A percentile compares a stretch with the other conserved stretches of the same genome.
Conservation (phyloP, 164 flowering plant species). For the Magnolia kwangsiensis region DNA sequence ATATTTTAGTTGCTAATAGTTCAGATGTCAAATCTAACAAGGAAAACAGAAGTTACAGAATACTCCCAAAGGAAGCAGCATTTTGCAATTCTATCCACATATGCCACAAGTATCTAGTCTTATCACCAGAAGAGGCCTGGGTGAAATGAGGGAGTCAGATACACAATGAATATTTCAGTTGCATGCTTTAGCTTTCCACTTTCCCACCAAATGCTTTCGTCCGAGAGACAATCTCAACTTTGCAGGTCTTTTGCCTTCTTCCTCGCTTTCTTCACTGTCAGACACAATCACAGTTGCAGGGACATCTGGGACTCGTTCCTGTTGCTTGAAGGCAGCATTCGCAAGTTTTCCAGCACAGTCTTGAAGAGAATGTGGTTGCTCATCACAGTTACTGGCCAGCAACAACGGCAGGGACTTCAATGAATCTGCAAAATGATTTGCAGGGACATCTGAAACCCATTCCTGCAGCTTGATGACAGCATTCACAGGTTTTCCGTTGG, state of each 20-base stretch:
- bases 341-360: constrained; percentile 5
- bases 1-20: not conserved
- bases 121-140: no score
- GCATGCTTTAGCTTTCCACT: constrained; percentile 27
- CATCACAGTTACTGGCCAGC: constrained; percentile 2
- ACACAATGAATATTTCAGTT: not conserved
- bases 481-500: constrained; percentile 2
- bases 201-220: constrained; percentile 31
- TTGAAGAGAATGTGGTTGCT: constrained; percentile 9
- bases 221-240: constrained; percentile 38
- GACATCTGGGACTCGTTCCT: constrained; percentile 18
- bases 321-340: not conserved
- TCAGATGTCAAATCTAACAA: not conserved
- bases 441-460: constrained; percentile 22
- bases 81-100: not conserved
- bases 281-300: constrained; percentile 46
- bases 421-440: constrained; percentile 5
- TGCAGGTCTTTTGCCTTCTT: constrained; percentile 27
- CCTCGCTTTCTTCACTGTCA: constrained; percentile 87
- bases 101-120: not conserved
- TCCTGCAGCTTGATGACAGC: constrained; percentile 7
- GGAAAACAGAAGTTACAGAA: not conserved
- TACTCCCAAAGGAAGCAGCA: not conserved
- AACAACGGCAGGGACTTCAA: not conserved
- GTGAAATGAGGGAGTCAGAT: not conserved